phyloP scores from a whole-genome alignment of 73 alveolate genomes.

The Urostyla sp. region DNA sequence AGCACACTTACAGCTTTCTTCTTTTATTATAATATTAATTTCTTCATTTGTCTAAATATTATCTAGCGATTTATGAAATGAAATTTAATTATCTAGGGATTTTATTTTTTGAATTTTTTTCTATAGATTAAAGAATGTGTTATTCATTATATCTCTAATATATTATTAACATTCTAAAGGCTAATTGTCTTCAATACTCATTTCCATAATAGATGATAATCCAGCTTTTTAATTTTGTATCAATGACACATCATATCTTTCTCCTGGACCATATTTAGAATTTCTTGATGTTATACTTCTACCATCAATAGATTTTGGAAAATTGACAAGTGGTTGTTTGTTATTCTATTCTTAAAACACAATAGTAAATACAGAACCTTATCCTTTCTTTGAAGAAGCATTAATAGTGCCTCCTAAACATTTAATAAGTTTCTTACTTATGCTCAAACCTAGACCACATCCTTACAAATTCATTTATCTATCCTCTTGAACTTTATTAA shows the following conservation, averaged over 20 bases:
- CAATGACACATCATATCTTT: neutral
- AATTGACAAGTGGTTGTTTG: neutral
- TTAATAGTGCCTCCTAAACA: slow-evolving; percentile 8
- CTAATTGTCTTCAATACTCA: neutral
- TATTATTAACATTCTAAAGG: no score
- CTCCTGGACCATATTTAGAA: neutral
- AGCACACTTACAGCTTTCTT: neutral
- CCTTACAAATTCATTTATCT: slow-evolving; percentile 1
- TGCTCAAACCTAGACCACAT: slow-evolving; percentile 12
- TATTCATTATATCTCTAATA: neutral
- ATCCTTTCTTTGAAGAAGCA: neutral
- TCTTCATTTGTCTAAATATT: neutral
- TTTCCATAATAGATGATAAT: neutral
- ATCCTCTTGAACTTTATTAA: neutral
- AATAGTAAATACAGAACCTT: neutral
- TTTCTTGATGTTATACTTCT: neutral
- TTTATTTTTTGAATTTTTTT: neutral
- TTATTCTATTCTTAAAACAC: neutral
- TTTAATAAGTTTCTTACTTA: slow-evolving; percentile 1
- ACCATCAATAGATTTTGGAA: no score
- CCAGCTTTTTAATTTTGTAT: neutral
- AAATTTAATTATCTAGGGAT: neutral
- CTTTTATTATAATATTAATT: neutral
- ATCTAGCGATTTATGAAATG: neutral
- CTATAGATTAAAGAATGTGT: neutral